phyloP scores from a whole-genome alignment of 2,329 filamentous ascomycete genomes.

The Cladosporium sp. region DNA sequence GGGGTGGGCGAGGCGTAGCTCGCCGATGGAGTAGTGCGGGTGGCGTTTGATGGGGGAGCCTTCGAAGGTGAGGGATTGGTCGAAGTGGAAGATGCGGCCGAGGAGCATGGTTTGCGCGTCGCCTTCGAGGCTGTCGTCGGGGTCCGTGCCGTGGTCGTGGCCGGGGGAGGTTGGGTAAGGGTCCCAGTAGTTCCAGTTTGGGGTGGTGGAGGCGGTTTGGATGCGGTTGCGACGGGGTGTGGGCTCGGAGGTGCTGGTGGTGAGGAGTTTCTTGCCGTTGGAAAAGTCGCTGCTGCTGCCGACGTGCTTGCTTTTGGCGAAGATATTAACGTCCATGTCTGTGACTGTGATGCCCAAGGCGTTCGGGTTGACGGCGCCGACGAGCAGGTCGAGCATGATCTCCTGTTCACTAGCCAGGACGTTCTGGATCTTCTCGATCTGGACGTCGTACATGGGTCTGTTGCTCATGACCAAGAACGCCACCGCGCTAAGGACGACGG shows the following conservation, averaged over 20 bases:
- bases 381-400: conserved; percentile 86
- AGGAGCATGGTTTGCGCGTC: conserved; percentile 80
- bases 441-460: conserved; percentile 74
- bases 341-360: conserved; percentile 81
- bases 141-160: conserved; percentile 21
- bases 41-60: conserved; percentile 78
- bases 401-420: conserved; percentile 92
- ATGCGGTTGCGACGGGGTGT: conserved; percentile 1
- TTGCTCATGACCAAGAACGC: conserved; percentile 89
- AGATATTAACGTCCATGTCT: conserved; percentile 84
- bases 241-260: conserved; percentile 3
- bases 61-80: conserved; percentile 83
- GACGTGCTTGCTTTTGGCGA: conserved; percentile 88
- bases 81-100: conserved; percentile 81
- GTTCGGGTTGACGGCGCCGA: conserved; percentile 88
- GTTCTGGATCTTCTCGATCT: conserved; percentile 76
- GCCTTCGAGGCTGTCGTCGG: conserved; percentile 50
- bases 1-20: conserved; percentile 74
- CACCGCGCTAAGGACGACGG: conserved; percentile 78
- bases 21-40: conserved; percentile 68
- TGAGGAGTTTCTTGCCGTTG: background rate
- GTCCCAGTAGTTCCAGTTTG: conserved; percentile 19
- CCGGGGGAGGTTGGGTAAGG: conserved; percentile 13
- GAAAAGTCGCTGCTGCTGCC: conserved; percentile 7
- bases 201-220: background rate